Percentiles rank a stretch among this genome's conserved stretches.
These are phyloP conservation scores for Eucalyptus shirleyi DNA, from an alignment of 345 rosid genomes.

Conservation along the genomic window DNA sequence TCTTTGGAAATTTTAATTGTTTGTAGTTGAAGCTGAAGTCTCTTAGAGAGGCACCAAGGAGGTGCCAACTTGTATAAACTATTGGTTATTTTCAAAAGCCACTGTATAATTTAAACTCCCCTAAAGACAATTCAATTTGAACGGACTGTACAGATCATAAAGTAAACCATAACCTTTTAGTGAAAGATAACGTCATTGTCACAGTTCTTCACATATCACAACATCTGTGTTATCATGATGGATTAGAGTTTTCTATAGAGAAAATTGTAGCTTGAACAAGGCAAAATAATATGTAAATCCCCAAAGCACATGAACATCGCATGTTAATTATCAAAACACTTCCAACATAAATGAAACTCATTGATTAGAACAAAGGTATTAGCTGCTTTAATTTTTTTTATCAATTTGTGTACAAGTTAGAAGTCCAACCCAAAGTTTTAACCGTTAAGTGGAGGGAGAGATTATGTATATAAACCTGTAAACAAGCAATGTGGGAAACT, in stretches of 20 bases:
- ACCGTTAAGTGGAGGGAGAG: neutral
- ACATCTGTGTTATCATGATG: neutral
- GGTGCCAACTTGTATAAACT: neutral
- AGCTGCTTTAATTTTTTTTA: neutral
- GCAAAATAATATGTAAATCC: neutral
- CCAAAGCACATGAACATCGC: neutral
- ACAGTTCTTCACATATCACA: neutral
- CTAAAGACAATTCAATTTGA: neutral
- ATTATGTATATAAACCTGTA: neutral
- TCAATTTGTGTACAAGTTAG: neutral
- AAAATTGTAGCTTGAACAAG: neutral
- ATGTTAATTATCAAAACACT: neutral
- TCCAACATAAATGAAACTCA: neutral
- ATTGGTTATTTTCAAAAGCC: neutral
- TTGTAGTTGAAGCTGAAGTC: neutral
- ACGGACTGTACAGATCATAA: neutral
- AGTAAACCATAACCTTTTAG: neutral
- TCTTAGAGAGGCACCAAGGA: neutral
- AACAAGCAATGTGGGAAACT: neutral
- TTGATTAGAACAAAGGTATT: neutral
- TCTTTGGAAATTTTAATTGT: neutral
- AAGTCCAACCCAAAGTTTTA: neutral
- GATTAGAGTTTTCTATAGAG: neutral
- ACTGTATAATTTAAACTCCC: neutral
- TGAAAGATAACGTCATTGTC: neutral